Base-by-base conservation (phyloP, 148 eudicot genomes). In the Arbutus unedo region DNA sequence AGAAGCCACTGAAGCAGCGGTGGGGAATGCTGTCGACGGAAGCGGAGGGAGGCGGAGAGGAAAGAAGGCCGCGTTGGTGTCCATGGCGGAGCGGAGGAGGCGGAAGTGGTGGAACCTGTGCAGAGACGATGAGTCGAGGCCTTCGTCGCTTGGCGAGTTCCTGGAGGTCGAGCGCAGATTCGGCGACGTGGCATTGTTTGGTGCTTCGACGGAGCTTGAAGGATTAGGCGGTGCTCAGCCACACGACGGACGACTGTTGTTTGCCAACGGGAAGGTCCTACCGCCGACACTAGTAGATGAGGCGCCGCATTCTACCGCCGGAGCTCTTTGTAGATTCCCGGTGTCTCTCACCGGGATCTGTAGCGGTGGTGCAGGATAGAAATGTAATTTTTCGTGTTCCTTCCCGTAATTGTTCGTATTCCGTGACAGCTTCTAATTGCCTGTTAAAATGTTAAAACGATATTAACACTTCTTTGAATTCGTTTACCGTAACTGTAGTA, bases 201-300 rank as follows among this genome's bases (percentile, higher is more conserved):
- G 82, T 10, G 84, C 81, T 19, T 68, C 45, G 74, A 73, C 82
- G 79, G 87, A 83, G 81, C 47, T 84, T 60, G 85, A 81, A 49
- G 85, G 76, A 47, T 38, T 76, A 2, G 86, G 25, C 0, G 84
- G 23, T 45, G 78, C 4, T 43, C 31, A 25, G 62, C 47, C 83
- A 74, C 66, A 19, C 41, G 79, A 83, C 9, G 88, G 87, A 25
- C 77, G 90, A 79, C 21, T 80, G 51, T 74, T 90, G 85, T 90
- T 90, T 80, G 91, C 91, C 2, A 91, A 87, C 21, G 92, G 92
- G 82, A 90, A 89, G 89, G 89, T 90, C 23, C 78, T 90, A 70
- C 92, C 92, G 15, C 92, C 92, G 62, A 79, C 54, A 13, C 79
- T 68, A 54, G 74, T 19, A 19, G 90, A 73, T 47, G 90, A 81